phyloP scores from a whole-genome alignment of 495 filamentous ascomycete genomes.

The Monascus purpureus region DNA sequence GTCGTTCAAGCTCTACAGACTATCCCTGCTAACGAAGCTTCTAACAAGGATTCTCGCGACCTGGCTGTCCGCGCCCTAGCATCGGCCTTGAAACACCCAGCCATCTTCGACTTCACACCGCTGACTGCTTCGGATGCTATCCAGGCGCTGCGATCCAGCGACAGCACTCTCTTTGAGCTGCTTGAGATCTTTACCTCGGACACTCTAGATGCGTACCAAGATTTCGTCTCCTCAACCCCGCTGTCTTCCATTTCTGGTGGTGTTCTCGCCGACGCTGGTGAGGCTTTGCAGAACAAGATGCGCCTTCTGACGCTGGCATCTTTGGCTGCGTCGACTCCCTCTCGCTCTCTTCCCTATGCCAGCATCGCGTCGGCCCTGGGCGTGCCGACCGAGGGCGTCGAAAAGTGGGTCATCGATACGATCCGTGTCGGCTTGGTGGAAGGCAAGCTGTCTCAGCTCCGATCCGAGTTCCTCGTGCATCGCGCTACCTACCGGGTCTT shows the following conservation, averaged over 20 bases:
- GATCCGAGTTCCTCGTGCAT: slow-evolving; percentile 86
- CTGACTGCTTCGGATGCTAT: slow-evolving; percentile 75
- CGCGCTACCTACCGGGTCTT: slow-evolving; percentile 90
- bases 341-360: slow-evolving; percentile 72
- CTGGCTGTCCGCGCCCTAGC: slow-evolving; percentile 75
- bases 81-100: slow-evolving; percentile 57
- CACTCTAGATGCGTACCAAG: slow-evolving; percentile 83
- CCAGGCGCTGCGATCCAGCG: slow-evolving; percentile 69
- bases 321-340: slow-evolving; percentile 66
- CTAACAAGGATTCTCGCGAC: slow-evolving; percentile 57
- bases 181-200: slow-evolving; percentile 92
- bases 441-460: slow-evolving; percentile 83
- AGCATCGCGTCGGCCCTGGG: slow-evolving; percentile 70
- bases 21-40: slow-evolving; percentile 58
- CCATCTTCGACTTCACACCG: slow-evolving; percentile 88
- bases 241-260: slow-evolving; percentile 29
- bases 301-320: slow-evolving; percentile 86
- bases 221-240: slow-evolving; percentile 49
- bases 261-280: slow-evolving; percentile 45
- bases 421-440: slow-evolving; percentile 90
- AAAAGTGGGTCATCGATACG: slow-evolving; percentile 97
- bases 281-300: slow-evolving; percentile 83
- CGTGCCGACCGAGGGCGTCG: slow-evolving; percentile 67
- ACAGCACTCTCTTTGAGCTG: slow-evolving; percentile 73
- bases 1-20: slow-evolving; percentile 72